Conservation (phyloP, 1,139 yeast species). For the Casaregolazyma lundiana region DNA sequence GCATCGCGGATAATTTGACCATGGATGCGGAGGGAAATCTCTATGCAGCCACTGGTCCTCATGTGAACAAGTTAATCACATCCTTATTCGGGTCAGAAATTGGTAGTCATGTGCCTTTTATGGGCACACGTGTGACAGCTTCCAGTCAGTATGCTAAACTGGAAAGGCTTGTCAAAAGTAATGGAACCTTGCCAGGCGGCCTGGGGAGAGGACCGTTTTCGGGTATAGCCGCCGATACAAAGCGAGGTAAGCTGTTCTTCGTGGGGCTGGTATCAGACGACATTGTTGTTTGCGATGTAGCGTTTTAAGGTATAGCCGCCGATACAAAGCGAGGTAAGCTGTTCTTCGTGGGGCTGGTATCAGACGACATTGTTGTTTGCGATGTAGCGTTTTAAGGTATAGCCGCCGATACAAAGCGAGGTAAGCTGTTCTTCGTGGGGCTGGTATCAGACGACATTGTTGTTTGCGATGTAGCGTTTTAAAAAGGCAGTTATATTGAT, state of each 20-base stretch:
- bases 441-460: not conserved
- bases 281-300: no score
- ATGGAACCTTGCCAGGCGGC: not conserved
- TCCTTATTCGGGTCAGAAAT: not conserved
- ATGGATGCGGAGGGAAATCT: slow-evolving; percentile 2
- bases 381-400: not conserved
- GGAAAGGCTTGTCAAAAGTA: slow-evolving; percentile 3
- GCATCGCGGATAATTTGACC: slow-evolving; percentile 3
- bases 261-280: no score
- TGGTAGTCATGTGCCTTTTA: not conserved
- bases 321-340: no score
- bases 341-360: no score
- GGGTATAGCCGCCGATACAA: no score
- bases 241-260: no score
- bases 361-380: no score
- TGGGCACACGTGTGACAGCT: not conserved
- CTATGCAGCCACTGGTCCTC: not conserved
- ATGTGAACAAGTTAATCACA: not conserved
- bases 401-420: not conserved
- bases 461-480: not conserved
- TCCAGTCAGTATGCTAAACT: not conserved
- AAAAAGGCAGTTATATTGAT: not conserved
- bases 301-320: no score
- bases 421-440: not conserved
- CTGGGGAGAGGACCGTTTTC: no score